These are phyloP conservation scores for Ramichloridium luteum DNA, from an alignment of 2,329 filamentous ascomycete species.

Conservation along the genomic window DNA sequence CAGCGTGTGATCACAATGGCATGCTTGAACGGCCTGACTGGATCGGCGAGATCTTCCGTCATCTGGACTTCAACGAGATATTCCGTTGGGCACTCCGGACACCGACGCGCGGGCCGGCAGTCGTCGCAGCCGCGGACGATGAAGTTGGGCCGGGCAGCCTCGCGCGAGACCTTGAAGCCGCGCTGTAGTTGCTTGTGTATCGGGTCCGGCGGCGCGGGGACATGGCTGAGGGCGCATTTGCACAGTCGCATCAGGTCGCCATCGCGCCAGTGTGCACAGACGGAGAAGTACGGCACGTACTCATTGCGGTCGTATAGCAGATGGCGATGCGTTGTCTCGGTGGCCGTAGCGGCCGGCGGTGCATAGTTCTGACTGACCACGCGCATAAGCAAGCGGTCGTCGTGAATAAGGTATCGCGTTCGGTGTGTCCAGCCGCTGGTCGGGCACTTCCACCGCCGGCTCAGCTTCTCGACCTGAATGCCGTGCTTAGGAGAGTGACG, in stretches of 20 bases:
- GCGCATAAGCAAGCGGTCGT: slow-evolving; percentile 45
- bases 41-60: slow-evolving; percentile 39
- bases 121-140: slow-evolving; percentile 41
- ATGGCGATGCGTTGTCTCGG: slow-evolving; percentile 40
- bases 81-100: slow-evolving; percentile 50
- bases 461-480: slow-evolving; percentile 35
- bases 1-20: slow-evolving; percentile 49
- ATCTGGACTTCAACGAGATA: slow-evolving; percentile 50
- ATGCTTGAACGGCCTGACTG: slow-evolving; percentile 42
- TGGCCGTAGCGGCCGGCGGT: slow-evolving; percentile 33
- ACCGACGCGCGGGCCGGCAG: slow-evolving; percentile 48
- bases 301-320: slow-evolving; percentile 49
- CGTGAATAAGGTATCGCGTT: slow-evolving; percentile 41
- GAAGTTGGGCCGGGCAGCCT: slow-evolving; percentile 28
- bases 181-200: slow-evolving; percentile 32
- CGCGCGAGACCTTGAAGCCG: slow-evolving; percentile 24
- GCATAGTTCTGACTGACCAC: slow-evolving; percentile 44
- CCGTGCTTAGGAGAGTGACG: slow-evolving; percentile 38
- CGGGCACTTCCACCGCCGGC: slow-evolving; percentile 42
- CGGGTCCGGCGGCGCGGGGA: slow-evolving; percentile 36
- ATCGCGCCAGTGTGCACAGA: slow-evolving; percentile 50
- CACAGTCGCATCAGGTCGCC: slow-evolving; percentile 47
- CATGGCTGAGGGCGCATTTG: slow-evolving; percentile 49
- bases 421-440: slow-evolving; percentile 42
- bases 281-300: slow-evolving; percentile 50